phyloP scores from a whole-genome alignment of 305 asterid species.

The Fraxinus paxiana region DNA sequence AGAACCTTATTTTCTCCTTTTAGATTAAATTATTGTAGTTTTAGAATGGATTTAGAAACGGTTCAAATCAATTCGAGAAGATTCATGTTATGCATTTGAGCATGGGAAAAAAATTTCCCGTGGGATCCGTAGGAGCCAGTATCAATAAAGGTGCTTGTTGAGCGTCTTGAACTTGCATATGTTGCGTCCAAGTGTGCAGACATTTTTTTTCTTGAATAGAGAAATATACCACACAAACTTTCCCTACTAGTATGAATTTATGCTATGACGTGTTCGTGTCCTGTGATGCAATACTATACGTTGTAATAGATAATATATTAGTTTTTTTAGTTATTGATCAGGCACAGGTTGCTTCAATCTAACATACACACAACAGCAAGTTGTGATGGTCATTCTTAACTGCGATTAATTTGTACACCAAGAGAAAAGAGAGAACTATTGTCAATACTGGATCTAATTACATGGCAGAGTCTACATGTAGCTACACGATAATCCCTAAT shows the following conservation, averaged over 20 bases:
- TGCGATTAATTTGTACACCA: background rate
- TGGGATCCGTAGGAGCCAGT: background rate
- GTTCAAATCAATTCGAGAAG: background rate
- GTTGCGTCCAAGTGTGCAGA: background rate
- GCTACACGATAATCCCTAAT: background rate
- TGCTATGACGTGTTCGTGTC: background rate
- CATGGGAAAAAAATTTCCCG: background rate
- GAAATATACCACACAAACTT: background rate
- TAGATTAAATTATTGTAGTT: background rate
- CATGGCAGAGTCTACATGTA: background rate
- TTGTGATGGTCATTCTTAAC: background rate
- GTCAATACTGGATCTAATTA: background rate
- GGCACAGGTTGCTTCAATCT: background rate
- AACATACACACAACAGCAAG: background rate
- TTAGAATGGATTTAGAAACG: background rate
- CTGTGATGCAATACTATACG: background rate
- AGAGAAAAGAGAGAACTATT: background rate
- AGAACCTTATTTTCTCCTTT: slow-evolving; percentile 1
- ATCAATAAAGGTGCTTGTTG: background rate
- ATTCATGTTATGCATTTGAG: slow-evolving; percentile 2
- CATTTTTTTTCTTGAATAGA: background rate
- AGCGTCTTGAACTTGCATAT: background rate
- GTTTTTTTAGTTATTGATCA: background rate
- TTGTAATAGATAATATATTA: background rate
- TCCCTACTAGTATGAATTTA: background rate